These are phyloP conservation scores for Talaromyces amestolkiae DNA, from an alignment of 2,329 filamentous ascomycete genomes.

Conservation along the genomic window DNA sequence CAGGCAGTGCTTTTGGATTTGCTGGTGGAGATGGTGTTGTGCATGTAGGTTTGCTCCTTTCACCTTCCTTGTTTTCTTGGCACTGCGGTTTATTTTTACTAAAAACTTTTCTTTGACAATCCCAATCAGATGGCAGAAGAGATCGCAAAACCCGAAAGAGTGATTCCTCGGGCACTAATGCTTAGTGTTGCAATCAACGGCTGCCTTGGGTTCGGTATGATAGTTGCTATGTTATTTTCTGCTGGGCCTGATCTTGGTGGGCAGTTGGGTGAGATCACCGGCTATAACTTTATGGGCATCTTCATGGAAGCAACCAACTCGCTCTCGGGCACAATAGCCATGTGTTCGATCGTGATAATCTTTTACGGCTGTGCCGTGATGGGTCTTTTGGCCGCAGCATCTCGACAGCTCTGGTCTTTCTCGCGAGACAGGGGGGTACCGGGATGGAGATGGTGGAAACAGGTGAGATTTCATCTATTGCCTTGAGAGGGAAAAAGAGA, in stretches of 20 bases:
- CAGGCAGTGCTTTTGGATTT: conserved; percentile 38
- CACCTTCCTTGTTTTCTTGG: neutral
- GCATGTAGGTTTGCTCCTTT: conserved; percentile 32
- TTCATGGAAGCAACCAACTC: conserved; percentile 50
- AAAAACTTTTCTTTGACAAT: neutral
- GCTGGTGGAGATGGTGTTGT: conserved; percentile 39
- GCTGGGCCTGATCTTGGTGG: conserved; percentile 41
- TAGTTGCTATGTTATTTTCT: conserved; percentile 42
- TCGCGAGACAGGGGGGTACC: conserved; percentile 42
- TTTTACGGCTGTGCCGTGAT: conserved; percentile 35
- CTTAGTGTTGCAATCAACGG: conserved; percentile 48
- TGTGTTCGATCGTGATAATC: conserved; percentile 45
- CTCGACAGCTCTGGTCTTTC: conserved; percentile 42
- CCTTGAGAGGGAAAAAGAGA: neutral
- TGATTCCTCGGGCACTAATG: conserved; percentile 39
- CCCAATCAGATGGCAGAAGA: conserved; percentile 39
- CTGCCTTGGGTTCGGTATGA: conserved; percentile 43
- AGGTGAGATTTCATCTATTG: conserved; percentile 23
- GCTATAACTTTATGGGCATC: conserved; percentile 51
- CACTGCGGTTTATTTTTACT: neutral
- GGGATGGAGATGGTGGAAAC: conserved; percentile 28
- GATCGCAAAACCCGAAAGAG: conserved; percentile 36
- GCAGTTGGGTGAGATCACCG: conserved; percentile 41
- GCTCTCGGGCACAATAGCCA: conserved; percentile 41
- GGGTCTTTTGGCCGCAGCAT: conserved; percentile 32